Percentiles rank a stretch among this genome's conserved stretches.
Evolutionary conservation across 805 yeast species (phyloP).

Genomic region (Kregervanrija fluxuum): DNA sequence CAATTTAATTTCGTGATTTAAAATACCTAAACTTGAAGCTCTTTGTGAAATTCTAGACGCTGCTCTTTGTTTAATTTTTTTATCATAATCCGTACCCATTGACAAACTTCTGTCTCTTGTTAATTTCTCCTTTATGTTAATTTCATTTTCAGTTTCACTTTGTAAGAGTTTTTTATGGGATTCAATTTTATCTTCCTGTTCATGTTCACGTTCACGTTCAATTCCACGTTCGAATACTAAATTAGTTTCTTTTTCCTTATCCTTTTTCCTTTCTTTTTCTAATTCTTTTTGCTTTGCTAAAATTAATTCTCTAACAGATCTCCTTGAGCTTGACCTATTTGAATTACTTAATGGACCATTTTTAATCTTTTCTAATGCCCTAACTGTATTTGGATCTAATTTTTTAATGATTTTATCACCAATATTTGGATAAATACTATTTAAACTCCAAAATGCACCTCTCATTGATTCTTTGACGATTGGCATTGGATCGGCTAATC

Average conservation of each 20-base stretch:
- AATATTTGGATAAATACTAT: conserved; percentile 43
- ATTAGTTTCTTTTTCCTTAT: neutral
- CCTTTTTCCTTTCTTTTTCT: conserved; percentile 10
- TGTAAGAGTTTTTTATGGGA: too few species aligned
- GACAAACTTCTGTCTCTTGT: too few species aligned
- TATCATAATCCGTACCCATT: too few species aligned
- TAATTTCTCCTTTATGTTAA: too few species aligned
- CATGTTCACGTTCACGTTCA: too few species aligned
- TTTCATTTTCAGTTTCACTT: too few species aligned
- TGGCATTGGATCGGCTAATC: conserved; percentile 75
- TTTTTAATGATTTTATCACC: conserved; percentile 34
- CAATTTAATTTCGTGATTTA: too few species aligned
- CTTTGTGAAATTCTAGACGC: too few species aligned
- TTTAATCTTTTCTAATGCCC: conserved; percentile 54
- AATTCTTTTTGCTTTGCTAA: conserved; percentile 34
- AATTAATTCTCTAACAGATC: conserved; percentile 43
- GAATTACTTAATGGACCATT: conserved; percentile 29
- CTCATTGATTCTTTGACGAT: conserved; percentile 72
- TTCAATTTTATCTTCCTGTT: too few species aligned
- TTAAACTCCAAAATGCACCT: conserved; percentile 64
- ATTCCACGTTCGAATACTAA: neutral
- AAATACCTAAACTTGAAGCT: too few species aligned
- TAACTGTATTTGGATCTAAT: conserved; percentile 40
- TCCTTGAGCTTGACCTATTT: conserved; percentile 25
- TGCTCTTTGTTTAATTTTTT: too few species aligned